These are phyloP conservation scores for Saturnispora saitoi DNA, from an alignment of 805 yeast species.

Conservation along the genomic window DNA sequence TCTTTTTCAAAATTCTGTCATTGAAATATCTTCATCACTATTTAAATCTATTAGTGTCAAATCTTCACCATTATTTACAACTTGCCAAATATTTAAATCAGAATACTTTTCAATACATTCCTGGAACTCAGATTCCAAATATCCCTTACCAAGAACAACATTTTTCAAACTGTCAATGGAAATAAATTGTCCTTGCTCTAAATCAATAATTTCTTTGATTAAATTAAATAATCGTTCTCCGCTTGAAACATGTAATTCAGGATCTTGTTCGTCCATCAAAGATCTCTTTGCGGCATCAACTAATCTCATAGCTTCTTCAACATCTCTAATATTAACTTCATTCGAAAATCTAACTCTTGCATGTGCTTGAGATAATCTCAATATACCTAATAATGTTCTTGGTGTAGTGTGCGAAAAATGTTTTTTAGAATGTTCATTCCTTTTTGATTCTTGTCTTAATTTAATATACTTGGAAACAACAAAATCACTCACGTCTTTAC, in stretches of 20 bases:
- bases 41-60: constrained; percentile 43
- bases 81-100: constrained; percentile 66
- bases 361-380: constrained; percentile 89
- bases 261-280: constrained; percentile 46
- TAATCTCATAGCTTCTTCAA: constrained; percentile 90
- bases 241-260: constrained; percentile 52
- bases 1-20: not conserved
- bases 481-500: constrained; percentile 75
- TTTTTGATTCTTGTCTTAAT: constrained; percentile 84
- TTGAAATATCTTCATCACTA: constrained; percentile 24
- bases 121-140: constrained; percentile 67
- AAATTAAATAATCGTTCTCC: constrained; percentile 64
- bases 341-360: constrained; percentile 82
- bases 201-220: constrained; percentile 39
- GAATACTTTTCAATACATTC: constrained; percentile 72
- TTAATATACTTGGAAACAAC: constrained; percentile 81
- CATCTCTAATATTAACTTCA: constrained; percentile 66
- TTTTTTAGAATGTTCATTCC: constrained; percentile 63
- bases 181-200: constrained; percentile 25
- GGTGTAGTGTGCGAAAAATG: constrained; percentile 93
- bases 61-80: constrained; percentile 59
- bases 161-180: constrained; percentile 46
- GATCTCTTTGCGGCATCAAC: constrained; percentile 82
- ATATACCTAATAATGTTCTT: constrained; percentile 82
- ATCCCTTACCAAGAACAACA: constrained; percentile 71